Evolutionary conservation across 2,329 filamentous ascomycete genomes (phyloP).

Genomic region (Cladophialophora immunda): DNA sequence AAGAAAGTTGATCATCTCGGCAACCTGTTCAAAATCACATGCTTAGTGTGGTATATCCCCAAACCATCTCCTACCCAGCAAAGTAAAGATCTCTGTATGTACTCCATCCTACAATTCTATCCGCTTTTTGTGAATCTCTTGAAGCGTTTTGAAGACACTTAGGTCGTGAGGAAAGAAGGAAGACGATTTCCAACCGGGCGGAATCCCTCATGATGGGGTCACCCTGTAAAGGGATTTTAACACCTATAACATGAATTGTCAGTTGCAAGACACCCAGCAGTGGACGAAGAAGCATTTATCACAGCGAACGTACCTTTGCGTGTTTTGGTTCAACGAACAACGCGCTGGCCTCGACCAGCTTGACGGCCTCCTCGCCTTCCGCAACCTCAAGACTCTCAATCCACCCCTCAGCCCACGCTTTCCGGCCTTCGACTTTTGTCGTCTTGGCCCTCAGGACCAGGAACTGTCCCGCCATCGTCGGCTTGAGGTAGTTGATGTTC

Average conservation of each 20-base stretch:
- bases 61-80: background rate
- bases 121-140: background rate
- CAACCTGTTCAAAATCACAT: background rate
- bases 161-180: background rate
- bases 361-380: constrained; percentile 68
- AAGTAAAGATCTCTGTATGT: background rate
- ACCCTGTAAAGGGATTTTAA: constrained; percentile 39
- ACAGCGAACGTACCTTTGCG: constrained; percentile 67
- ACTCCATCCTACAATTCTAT: background rate
- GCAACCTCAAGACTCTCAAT: constrained; percentile 78
- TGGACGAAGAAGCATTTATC: background rate
- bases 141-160: background rate
- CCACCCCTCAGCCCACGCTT: constrained; percentile 90
- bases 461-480: constrained; percentile 77
- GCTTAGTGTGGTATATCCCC: background rate
- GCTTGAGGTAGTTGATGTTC: constrained; percentile 81
- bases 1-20: background rate
- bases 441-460: constrained; percentile 82
- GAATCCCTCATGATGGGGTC: background rate
- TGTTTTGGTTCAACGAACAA: constrained; percentile 89
- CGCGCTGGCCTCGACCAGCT: constrained; percentile 83
- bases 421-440: constrained; percentile 85
- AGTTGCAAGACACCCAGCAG: background rate
- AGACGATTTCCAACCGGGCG: background rate
- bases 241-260: constrained; percentile 31